Evolutionary conservation across 495 filamentous ascomycete species (phyloP).

Genomic region (Talaromyces proteolyticus): DNA sequence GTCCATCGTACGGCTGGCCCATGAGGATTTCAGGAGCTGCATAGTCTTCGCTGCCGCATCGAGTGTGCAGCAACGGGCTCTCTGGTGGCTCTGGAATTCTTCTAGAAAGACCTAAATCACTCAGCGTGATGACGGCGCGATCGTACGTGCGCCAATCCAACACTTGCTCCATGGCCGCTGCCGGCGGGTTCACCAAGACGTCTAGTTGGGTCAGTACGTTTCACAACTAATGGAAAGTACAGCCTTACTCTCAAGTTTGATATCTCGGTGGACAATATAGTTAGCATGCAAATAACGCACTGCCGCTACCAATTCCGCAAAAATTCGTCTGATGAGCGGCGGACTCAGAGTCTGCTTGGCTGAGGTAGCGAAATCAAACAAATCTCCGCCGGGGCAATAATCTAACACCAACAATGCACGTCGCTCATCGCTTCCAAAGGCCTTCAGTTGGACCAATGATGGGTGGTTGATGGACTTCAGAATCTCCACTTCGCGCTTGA

Average conservation of each 20-base stretch:
- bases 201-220: conserved; percentile 48
- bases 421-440: conserved; percentile 74
- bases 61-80: conserved; percentile 69
- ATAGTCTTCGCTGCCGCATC: conserved; percentile 95
- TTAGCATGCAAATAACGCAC: conserved; percentile 78
- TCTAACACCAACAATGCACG: conserved; percentile 80
- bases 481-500: conserved; percentile 93
- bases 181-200: conserved; percentile 79
- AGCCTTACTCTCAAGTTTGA: conserved; percentile 97
- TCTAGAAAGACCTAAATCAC: conserved; percentile 87
- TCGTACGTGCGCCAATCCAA: conserved; percentile 67
- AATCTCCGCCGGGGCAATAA: conserved; percentile 89
- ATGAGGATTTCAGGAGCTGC: conserved; percentile 94
- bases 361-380: conserved; percentile 82
- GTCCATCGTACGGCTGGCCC: conserved; percentile 91
- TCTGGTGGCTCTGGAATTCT: conserved; percentile 68
- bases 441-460: conserved; percentile 81
- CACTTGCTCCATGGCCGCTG: conserved; percentile 38
- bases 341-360: conserved; percentile 52
- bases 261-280: conserved; percentile 91
- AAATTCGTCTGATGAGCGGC: conserved; percentile 72
- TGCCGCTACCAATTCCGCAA: conserved; percentile 80
- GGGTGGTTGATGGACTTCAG: conserved; percentile 83
- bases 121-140: conserved; percentile 77
- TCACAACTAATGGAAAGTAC: too few relatives aligned